A percentile compares a stretch with the other conserved stretches of the same genome.
Evolutionary conservation across 2,329 filamentous ascomycete species (phyloP).

Genomic region (Rutstroemia sp.): DNA sequence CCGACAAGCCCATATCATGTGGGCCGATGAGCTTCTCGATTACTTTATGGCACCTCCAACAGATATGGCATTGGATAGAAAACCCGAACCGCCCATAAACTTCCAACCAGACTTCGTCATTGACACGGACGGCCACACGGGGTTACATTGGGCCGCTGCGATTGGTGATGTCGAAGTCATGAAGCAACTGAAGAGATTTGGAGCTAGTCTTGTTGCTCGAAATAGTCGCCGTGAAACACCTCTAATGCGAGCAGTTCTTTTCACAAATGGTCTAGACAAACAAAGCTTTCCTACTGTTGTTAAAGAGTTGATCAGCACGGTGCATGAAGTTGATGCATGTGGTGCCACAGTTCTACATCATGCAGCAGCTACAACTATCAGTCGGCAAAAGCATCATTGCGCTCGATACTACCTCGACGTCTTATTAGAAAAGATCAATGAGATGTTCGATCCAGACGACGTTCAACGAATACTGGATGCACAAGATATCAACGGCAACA

Average conservation of each 20-base stretch:
- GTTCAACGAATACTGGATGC: conserved; percentile 74
- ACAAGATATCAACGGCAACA: conserved; percentile 83
- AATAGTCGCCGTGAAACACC: conserved; percentile 79
- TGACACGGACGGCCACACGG: conserved; percentile 85
- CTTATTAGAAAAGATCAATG: conserved; percentile 78
- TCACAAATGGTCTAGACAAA: conserved; percentile 96
- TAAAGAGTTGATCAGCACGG: conserved; percentile 74
- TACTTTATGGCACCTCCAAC: conserved; percentile 75
- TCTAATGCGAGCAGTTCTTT: conserved; percentile 87
- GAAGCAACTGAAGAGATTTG: conserved; percentile 74
- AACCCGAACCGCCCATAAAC: conserved; percentile 72
- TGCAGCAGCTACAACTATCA: conserved; percentile 80
- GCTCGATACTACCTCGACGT: conserved; percentile 91
- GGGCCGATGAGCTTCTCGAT: conserved; percentile 87
- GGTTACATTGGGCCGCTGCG: conserved; percentile 92
- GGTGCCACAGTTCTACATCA: conserved; percentile 91
- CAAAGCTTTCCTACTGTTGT: conserved; percentile 81
- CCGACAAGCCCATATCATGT: conserved; percentile 81
- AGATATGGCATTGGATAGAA: conserved; percentile 53
- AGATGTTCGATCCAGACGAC: conserved; percentile 66
- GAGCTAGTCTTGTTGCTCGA: conserved; percentile 64
- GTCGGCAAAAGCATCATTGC: conserved; percentile 75
- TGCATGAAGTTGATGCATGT: conserved; percentile 70
- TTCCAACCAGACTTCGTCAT: conserved; percentile 91
- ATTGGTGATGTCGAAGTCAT: conserved; percentile 96